Percentiles rank a stretch among this genome's conserved stretches.
phyloP scores from a whole-genome alignment of 441 rosid species.

The Croton setiger region DNA sequence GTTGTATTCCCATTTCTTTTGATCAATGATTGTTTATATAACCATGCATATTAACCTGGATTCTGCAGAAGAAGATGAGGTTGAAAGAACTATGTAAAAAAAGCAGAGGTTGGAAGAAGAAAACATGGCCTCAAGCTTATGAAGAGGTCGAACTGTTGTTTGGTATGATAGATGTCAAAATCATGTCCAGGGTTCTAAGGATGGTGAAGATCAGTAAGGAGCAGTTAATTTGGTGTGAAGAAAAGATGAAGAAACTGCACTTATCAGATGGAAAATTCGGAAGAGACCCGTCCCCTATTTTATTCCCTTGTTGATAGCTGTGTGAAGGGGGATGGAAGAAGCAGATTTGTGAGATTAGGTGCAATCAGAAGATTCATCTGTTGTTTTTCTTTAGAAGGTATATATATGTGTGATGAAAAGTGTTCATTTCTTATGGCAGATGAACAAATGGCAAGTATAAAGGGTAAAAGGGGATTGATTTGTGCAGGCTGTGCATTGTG shows the following conservation, averaged over 20 bases:
- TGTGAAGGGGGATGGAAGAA: neutral
- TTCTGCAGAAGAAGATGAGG: slow-evolving; percentile 61
- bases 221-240: slow-evolving; percentile 92
- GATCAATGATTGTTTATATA: neutral
- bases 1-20: too few species aligned
- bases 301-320: slow-evolving; percentile 68
- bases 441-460: neutral
- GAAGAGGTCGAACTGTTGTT: slow-evolving; percentile 73
- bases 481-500: slow-evolving; percentile 9
- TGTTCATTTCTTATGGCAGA: neutral
- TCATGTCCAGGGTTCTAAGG: slow-evolving; percentile 63
- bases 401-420: neutral
- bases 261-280: slow-evolving; percentile 54
- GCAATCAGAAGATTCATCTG: neutral
- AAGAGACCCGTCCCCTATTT: slow-evolving; percentile 78
- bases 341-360: neutral
- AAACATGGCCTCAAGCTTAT: slow-evolving; percentile 66
- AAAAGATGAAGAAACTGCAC: slow-evolving; percentile 80
- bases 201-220: slow-evolving; percentile 72
- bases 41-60: neutral
- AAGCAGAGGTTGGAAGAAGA: slow-evolving; percentile 75
- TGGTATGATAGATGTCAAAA: slow-evolving; percentile 61
- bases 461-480: neutral
- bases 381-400: too few species aligned
- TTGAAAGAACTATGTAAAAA: slow-evolving; percentile 69